Conservation (phyloP, 495 filamentous ascomycete species). For the Aspergillus sparsus region DNA sequence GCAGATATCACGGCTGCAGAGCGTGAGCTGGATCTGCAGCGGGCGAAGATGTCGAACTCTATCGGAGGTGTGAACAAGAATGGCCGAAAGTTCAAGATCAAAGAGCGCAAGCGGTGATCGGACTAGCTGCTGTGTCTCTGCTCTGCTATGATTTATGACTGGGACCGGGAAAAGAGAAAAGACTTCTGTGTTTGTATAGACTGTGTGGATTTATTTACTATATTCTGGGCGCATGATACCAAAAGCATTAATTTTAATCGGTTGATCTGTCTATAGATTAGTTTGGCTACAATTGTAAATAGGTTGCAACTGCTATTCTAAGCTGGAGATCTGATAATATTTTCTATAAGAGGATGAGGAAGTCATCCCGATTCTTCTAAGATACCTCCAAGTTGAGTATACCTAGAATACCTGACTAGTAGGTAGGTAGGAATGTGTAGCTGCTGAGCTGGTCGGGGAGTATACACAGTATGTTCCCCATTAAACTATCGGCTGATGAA, state of each 20-base stretch:
- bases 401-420: too few species aligned
- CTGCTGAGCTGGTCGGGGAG: too few species aligned
- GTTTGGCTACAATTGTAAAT: too few species aligned
- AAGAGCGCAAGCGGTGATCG: constrained; percentile 65
- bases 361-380: too few species aligned
- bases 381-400: too few species aligned
- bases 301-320: too few species aligned
- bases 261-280: too few species aligned
- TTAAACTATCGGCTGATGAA: too few species aligned
- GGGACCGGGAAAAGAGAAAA: constrained; percentile 20
- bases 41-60: constrained; percentile 78
- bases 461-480: too few species aligned
- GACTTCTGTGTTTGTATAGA: constrained; percentile 20
- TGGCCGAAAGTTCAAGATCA: constrained; percentile 79
- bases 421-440: too few species aligned
- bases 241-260: background rate
- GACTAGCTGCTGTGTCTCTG: background rate
- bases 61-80: constrained; percentile 77
- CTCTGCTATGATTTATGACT: constrained; percentile 18
- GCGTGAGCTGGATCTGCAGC: constrained; percentile 72
- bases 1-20: constrained; percentile 71
- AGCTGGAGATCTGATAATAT: too few species aligned
- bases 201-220: constrained; percentile 4
- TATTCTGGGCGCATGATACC: constrained; percentile 21
- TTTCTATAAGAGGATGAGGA: too few species aligned